Evolutionary conservation across 345 rosid genomes (phyloP), one percentile per base, ranked within the genome.

Genomic region (Moricandia arvensis): DNA sequence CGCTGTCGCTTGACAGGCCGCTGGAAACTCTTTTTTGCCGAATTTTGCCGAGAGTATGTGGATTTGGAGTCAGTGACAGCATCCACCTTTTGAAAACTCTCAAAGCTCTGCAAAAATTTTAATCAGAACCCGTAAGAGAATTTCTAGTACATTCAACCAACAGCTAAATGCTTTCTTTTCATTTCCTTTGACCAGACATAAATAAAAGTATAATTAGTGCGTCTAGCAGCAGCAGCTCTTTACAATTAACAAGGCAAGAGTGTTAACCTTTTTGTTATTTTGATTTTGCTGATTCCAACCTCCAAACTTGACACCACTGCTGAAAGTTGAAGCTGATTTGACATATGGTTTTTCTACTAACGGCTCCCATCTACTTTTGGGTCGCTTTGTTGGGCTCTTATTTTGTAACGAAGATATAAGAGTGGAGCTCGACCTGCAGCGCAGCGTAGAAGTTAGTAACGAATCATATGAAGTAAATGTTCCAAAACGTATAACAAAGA

Each of bases 331-430:
- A 74, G 79, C 77, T 55, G 82, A 72, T 61, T 84, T 87, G 45
- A 85, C 89, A 73, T 77, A 75, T 7, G 77, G 68, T 75, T 90
- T 93, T 7, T 88, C 97, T 29, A 75, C 84, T 71, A 96, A 66
- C 67, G 99, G 99, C 87, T 93, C 99, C 99, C 99, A 96, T 81
- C 99, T 86, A 75, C 99, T 94, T 82, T 94, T 94, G 65, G 90
- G 59, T 77, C 95, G 85, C 81, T 85, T 86, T 59, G 82, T 76
- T 66, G 96, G 95, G 78, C 96, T 93, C 80, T 80, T 90, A 69
- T 77, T 81, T 47, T 83, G 76, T 67, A 80, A 74, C 6, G 85
- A 35, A 75, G 82, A 79, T 62, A 75, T 55, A 66, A 75, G 72
- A 37, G 71, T 63, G 51, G 91, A 78, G 78, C 69, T 77, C 9